Percentiles rank a stretch among this genome's conserved stretches.
These are phyloP conservation scores for Closterium sp. DNA, from an alignment of 139 green algal species.

Conservation along the genomic window DNA sequence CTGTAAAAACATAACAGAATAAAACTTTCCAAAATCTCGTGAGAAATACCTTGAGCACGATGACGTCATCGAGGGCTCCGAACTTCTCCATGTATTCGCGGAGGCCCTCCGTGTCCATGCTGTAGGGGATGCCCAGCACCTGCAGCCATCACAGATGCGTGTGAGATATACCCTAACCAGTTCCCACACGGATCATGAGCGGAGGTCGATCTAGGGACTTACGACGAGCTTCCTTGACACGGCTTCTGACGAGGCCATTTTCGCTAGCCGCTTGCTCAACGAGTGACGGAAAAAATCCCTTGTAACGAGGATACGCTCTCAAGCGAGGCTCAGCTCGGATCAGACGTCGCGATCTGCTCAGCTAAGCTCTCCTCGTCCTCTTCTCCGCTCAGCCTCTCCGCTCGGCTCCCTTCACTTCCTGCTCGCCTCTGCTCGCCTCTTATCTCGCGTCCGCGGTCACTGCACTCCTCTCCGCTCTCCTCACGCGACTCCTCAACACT, in stretches of 20 bases:
- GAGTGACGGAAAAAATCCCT: not conserved
- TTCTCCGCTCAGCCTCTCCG: not conserved
- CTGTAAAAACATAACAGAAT: too few species aligned
- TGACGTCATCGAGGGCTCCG: constrained; percentile 25
- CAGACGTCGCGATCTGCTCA: too few species aligned
- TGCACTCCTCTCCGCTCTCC: too few species aligned
- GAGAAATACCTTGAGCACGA: constrained; percentile 47
- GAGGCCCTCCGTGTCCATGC: constrained; percentile 35
- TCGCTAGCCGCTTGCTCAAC: not conserved
- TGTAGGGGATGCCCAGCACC: constrained; percentile 38
- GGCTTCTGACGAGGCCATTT: not conserved
- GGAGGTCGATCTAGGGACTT: not conserved
- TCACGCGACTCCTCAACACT: not conserved
- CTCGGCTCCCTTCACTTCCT: not conserved
- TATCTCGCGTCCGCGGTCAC: too few species aligned
- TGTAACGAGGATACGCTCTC: not conserved
- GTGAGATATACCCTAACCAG: not conserved
- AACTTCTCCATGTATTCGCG: constrained; percentile 43
- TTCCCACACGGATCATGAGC: not conserved
- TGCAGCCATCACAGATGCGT: not conserved
- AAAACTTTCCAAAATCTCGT: not conserved
- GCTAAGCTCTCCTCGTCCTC: not conserved
- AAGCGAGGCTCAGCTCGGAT: not conserved
- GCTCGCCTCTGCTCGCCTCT: not conserved
- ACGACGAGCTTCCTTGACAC: not conserved